Conservation (phyloP, 306 rosid species). For the Cercis canadensis region DNA sequence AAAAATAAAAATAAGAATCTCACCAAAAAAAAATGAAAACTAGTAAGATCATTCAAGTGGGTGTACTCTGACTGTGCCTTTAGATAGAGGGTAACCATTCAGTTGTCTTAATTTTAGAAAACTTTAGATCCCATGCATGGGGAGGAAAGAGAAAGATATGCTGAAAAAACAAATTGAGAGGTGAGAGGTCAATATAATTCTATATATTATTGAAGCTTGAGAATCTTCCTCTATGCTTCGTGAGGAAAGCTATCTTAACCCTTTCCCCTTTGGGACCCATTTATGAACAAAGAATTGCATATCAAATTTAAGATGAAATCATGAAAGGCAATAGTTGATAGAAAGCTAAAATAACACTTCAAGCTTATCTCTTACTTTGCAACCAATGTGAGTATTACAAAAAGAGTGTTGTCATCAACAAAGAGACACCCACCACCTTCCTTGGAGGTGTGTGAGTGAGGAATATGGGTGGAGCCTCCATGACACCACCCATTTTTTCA, state of each 20-base stretch:
- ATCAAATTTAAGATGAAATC: constrained; percentile 12
- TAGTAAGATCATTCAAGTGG: neutral
- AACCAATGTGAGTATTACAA: too few relatives aligned
- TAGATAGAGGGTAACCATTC: constrained; percentile 24
- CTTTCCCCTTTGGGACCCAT: constrained; percentile 44
- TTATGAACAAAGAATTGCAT: constrained; percentile 37
- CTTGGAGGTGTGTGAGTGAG: constrained; percentile 4
- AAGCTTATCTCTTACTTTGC: too few relatives aligned
- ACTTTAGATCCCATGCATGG: constrained; percentile 28
- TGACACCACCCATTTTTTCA: constrained; percentile 39
- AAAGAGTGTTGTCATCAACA: constrained; percentile 39
- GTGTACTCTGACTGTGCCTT: neutral
- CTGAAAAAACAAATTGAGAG: constrained; percentile 28
- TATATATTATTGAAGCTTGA: constrained; percentile 27
- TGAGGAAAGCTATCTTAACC: constrained; percentile 46
- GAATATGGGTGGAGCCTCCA: constrained; percentile 41
- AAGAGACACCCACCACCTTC: constrained; percentile 28
- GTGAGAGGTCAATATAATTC: constrained; percentile 28
- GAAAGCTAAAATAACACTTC: neutral
- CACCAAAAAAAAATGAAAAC: neutral
- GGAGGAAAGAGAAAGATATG: constrained; percentile 22
- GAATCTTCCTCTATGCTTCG: constrained; percentile 30
- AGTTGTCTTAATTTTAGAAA: constrained; percentile 31
- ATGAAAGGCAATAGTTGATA: neutral
- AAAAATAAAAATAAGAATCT: too few relatives aligned